phyloP scores from a whole-genome alignment of 106 monocot genomes.

The Amphibolis antarctica region DNA sequence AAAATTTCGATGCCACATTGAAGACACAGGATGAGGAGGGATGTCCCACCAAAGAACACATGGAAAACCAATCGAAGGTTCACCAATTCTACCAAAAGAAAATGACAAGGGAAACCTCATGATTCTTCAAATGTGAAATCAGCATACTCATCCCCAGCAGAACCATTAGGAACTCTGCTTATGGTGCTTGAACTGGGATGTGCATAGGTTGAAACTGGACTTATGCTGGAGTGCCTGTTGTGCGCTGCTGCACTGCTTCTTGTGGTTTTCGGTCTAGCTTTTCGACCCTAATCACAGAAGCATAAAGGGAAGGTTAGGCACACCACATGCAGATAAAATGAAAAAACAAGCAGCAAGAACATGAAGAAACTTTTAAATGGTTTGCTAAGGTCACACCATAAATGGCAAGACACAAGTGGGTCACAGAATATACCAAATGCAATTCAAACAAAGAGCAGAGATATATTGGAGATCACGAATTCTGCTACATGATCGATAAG shows the following conservation, averaged over 20 bases:
- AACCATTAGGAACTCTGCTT: slow-evolving; percentile 34
- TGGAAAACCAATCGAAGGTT: background rate
- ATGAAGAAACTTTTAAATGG: too few relatives aligned
- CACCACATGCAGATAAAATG: background rate
- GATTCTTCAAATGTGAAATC: slow-evolving; percentile 34
- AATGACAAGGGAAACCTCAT: slow-evolving; percentile 7
- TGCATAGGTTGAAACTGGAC: slow-evolving; percentile 59
- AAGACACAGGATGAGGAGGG: background rate
- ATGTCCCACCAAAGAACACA: background rate
- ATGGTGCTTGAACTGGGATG: slow-evolving; percentile 26
- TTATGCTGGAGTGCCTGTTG: slow-evolving; percentile 47
- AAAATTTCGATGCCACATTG: background rate
- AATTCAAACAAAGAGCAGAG: too few relatives aligned
- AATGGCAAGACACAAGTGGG: too few relatives aligned
- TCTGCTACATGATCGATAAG: too few relatives aligned
- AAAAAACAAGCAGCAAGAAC: background rate
- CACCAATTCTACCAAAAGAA: background rate
- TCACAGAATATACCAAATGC: too few relatives aligned
- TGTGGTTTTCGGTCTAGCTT: slow-evolving; percentile 52
- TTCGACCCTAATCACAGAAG: slow-evolving; percentile 49
- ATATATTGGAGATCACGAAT: too few relatives aligned
- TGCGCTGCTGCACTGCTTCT: slow-evolving; percentile 66
- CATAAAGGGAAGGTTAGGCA: background rate
- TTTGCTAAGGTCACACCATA: too few relatives aligned
- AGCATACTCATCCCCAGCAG: slow-evolving; percentile 23